Percentiles rank a stretch among this genome's conserved stretches.
Conservation (phyloP, 2,329 filamentous ascomycete species). For the Nigrograna mackinnonii region DNA sequence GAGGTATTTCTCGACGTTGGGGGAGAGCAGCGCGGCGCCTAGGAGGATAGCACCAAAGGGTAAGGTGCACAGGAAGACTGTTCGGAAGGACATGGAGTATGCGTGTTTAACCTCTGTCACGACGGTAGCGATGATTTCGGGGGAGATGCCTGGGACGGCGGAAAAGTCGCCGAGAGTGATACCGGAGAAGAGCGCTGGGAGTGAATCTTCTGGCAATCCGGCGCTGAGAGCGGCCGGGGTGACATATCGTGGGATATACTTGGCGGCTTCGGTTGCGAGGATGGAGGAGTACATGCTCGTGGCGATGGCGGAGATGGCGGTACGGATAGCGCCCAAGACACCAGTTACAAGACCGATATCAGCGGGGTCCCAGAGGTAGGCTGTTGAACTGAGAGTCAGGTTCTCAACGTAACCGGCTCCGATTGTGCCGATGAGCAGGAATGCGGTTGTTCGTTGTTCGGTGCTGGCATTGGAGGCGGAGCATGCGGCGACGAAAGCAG, state of each 20-base stretch:
- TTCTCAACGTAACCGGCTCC: conserved; percentile 36
- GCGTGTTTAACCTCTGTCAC: conserved; percentile 41
- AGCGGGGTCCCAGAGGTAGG: conserved; percentile 32
- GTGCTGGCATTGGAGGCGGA: conserved; percentile 21
- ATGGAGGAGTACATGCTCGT: conserved; percentile 35
- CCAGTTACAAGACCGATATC: conserved; percentile 36
- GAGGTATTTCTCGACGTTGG: conserved; percentile 49
- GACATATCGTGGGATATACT: conserved; percentile 30
- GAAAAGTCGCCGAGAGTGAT: conserved; percentile 26
- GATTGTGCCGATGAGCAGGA: conserved; percentile 28
- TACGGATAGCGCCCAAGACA: conserved; percentile 32
- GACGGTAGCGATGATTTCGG: conserved; percentile 32
- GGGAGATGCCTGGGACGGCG: conserved; percentile 27
- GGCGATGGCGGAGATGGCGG: conserved; percentile 23
- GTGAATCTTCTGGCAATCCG: conserved; percentile 23
- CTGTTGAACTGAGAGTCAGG: conserved; percentile 27
- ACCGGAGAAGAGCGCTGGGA: conserved; percentile 23
- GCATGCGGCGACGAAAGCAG: conserved; percentile 28
- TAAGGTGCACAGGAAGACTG: conserved; percentile 49
- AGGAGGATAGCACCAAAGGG: conserved; percentile 42
- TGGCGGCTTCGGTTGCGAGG: conserved; percentile 27
- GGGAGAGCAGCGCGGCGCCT: conserved; percentile 41
- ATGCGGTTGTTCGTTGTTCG: conserved; percentile 18
- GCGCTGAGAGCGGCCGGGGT: conserved; percentile 24
- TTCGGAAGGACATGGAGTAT: conserved; percentile 49